Conservation (phyloP, 345 rosid species). For the Firmiana major region DNA sequence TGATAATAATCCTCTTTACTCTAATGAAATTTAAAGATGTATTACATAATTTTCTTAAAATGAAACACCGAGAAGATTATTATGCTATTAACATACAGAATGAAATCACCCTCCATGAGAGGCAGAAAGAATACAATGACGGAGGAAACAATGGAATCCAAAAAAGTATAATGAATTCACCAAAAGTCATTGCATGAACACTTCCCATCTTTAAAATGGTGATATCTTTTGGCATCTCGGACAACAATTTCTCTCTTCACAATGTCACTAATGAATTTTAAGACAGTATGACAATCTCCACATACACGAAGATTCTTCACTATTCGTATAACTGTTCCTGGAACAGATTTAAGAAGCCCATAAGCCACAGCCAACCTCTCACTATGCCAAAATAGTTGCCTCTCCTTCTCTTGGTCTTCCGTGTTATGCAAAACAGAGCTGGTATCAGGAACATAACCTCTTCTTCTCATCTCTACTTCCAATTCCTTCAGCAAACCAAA, state of each 20-base stretch:
- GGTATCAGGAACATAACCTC: slow-evolving; percentile 74
- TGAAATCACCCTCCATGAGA: neutral
- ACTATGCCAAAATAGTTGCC: slow-evolving; percentile 72
- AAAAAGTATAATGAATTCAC: slow-evolving; percentile 30
- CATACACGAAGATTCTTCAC: slow-evolving; percentile 78
- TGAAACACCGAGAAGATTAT: no score
- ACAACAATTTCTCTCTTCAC: slow-evolving; percentile 58
- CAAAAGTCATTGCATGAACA: slow-evolving; percentile 83
- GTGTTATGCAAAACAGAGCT: slow-evolving; percentile 53
- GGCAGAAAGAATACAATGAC: neutral
- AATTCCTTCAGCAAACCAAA: slow-evolving; percentile 42
- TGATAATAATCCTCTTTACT: no score
- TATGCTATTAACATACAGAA: no score
- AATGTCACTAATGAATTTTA: slow-evolving; percentile 55
- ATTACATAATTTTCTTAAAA: no score
- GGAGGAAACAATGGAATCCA: neutral
- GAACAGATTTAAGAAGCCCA: slow-evolving; percentile 57
- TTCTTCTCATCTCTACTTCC: slow-evolving; percentile 53
- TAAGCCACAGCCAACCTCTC: slow-evolving; percentile 72
- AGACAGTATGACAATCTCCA: slow-evolving; percentile 67
- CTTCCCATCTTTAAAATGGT: slow-evolving; percentile 62
- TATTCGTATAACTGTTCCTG: slow-evolving; percentile 46
- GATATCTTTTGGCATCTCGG: slow-evolving; percentile 73
- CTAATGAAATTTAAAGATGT: no score
- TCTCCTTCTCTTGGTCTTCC: slow-evolving; percentile 68